Conservation (phyloP, 164 flowering plant species). For the Malania oleifera region DNA sequence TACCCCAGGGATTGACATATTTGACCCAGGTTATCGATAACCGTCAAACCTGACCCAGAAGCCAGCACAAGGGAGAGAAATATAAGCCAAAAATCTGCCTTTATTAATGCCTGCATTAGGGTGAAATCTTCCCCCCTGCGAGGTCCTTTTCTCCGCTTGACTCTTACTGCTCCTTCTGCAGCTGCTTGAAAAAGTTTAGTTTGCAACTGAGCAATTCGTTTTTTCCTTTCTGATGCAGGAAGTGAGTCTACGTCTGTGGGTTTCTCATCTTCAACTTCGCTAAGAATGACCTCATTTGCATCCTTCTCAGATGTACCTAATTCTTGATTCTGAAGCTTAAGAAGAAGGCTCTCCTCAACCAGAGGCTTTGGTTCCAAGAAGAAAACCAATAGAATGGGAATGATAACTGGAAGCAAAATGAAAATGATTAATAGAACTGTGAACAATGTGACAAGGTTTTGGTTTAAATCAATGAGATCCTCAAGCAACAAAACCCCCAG, state of each 20-base stretch:
- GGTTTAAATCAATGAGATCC: constrained; percentile 25
- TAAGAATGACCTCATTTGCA: constrained; percentile 23
- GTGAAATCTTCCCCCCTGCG: constrained; percentile 54
- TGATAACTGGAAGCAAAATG: constrained; percentile 29
- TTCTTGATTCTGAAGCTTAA: constrained; percentile 15
- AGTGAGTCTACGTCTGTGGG: constrained; percentile 27
- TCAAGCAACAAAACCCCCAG: constrained; percentile 36
- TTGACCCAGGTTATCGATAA: constrained; percentile 53
- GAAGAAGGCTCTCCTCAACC: constrained; percentile 26
- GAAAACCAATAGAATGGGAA: constrained; percentile 32
- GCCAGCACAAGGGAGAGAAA: constrained; percentile 39
- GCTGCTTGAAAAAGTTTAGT: constrained; percentile 41
- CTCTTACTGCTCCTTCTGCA: constrained; percentile 47
- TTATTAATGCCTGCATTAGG: constrained; percentile 36
- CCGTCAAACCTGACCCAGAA: constrained; percentile 47
- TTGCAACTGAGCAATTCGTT: constrained; percentile 37
- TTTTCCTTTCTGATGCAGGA: constrained; percentile 32
- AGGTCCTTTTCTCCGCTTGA: constrained; percentile 37
- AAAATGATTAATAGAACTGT: constrained; percentile 24
- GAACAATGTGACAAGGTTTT: constrained; percentile 16
- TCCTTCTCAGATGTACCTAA: constrained; percentile 6
- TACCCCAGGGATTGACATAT: constrained; percentile 42
- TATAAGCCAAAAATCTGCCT: constrained; percentile 50
- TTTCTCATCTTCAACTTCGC: constrained; percentile 52
- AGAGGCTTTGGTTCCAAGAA: constrained; percentile 13